Evolutionary conservation across 768 basidiomycete genomes (phyloP), one percentile per base, ranked within the genome.

Genomic region (Austroboletus festivus): DNA sequence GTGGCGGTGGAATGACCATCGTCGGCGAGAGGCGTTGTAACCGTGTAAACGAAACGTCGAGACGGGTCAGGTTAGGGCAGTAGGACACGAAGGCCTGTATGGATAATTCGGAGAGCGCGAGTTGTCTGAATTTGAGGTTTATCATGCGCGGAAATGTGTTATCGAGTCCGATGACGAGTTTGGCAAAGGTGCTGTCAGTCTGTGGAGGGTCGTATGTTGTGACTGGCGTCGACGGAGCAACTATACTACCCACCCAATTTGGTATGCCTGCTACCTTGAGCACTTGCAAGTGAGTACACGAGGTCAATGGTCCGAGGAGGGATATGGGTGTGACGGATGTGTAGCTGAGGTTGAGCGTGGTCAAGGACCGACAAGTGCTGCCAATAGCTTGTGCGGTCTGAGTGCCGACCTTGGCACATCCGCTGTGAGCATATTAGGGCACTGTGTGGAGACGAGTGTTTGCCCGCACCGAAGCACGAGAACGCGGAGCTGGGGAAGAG

Each of bases 21-120:
- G 43, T 26, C 6, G 42, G 38, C 4, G 59, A 49, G n/a, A 68
- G 69, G 37, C 73, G 77, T 38, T 68, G 76, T 26, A 83, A 59
- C 13, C 56, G 55, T 2, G 84, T 88, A 65, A 85, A 88, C 5
- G 86, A 86, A 15, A 83, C 54, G 52, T 88, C 86, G 13, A 88
- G 67, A 21, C 76, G 76, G 31, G 63, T 63, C 18, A 87, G 52
- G 42, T 73, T 71, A 3, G 83, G 82, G 51, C 74, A 82, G 16
- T 70, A 52, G 1, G 63, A 50, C 6, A 83, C 55, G 12, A 83
- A 59, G 7, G 64, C 51, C 37, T 64, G 61, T 13, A 86, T 46
- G 0, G 80, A 72, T 2, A 54, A 50, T 48, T 85, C 83, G 9
- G 79, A 74, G 28, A 87, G 60, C 2, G 65, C 55, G 3, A 76